Base-by-base conservation (phyloP, 768 basidiomycete genomes). In the Boletus rufocinnamomeus region DNA sequence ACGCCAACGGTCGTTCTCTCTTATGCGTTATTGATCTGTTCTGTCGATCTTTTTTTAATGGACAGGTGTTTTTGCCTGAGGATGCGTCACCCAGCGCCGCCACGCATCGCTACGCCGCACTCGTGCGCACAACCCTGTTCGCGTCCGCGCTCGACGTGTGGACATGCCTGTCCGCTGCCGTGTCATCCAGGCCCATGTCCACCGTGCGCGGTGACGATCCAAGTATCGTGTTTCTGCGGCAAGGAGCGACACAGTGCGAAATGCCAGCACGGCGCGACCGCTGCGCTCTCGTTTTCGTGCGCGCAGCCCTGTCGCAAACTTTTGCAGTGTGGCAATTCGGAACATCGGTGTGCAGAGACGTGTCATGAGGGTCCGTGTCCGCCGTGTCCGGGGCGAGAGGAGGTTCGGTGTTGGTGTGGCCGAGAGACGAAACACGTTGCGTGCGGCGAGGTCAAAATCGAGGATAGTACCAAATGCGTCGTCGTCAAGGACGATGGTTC, bases 101-200 rank as follows among this genome's bases (percentile, higher is more conserved):
- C 85, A 0, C 84, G 87, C 9, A 79, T 88, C 4, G 81, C 88
- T 0, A 89, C 86, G 3, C 87, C 88, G 1, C 90, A 93, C 66
- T 91, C 88, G 4, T 93, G 92, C 61, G 88, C 82, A 1, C 82
- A 82, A 60, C 80, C 85, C 0, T 93, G 91, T 68, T 79, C 84
- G 0, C 84, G 89, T 14, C 58, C 73, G 6, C 83, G 88, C 2
- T 74, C 76, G 30, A 63, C 63, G 0, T 99, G 96, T 64, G 78
- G 80, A 0, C 96, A 98, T 68, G 79, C 92, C 0, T 98, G 95
- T 70, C 84, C 94, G 0, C 69, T 94, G 16, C 77, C 79, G 16
- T 98, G 96, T 67, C 96, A 98, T 71, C 96, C 97, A 0, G 97
- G 96, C 0, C 97, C 96, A 0, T 99, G 97, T 74, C 95, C 95